phyloP scores from a whole-genome alignment of 495 filamentous ascomycete species.

The Talaromyces ruber region DNA sequence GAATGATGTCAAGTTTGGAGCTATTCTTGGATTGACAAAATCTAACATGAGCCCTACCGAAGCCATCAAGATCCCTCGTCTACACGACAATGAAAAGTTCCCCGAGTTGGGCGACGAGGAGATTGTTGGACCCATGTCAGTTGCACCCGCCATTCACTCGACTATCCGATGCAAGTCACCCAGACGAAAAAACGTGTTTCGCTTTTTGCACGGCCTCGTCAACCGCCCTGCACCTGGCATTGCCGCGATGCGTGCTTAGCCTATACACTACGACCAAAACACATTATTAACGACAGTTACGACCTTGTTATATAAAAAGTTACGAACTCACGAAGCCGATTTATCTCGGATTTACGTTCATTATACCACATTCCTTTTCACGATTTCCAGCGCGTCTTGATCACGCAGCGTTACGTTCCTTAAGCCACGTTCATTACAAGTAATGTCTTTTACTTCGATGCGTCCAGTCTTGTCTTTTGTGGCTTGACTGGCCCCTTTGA shows the following conservation, averaged over 20 bases:
- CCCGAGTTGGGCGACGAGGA: slow-evolving; percentile 80
- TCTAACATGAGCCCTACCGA: slow-evolving; percentile 19
- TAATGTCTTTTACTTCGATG: not conserved
- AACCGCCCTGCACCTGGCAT: slow-evolving; percentile 18
- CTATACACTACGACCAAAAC: not conserved
- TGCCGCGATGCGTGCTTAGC: not conserved
- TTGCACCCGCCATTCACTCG: slow-evolving; percentile 25
- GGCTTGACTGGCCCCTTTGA: not conserved
- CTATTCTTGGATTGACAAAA: slow-evolving; percentile 18
- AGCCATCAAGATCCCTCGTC: slow-evolving; percentile 48
- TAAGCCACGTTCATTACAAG: slow-evolving; percentile 2
- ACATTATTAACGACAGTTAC: slow-evolving; percentile 1
- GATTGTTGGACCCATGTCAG: slow-evolving; percentile 84
- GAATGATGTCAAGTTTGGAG: slow-evolving; percentile 39
- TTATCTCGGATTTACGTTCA: not conserved
- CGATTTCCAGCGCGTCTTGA: not conserved
- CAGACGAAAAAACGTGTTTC: slow-evolving; percentile 38
- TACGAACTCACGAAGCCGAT: not conserved
- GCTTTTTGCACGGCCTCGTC: slow-evolving; percentile 39
- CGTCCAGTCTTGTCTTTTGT: not conserved
- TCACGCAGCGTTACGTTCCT: not conserved
- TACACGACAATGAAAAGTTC: slow-evolving; percentile 72
- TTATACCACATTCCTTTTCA: not conserved
- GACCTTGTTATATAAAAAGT: slow-evolving; percentile 1
- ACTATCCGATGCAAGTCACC: slow-evolving; percentile 21